Base-by-base conservation (phyloP, 1,284 basidiomycete genomes). In the Ustilago crameri region DNA sequence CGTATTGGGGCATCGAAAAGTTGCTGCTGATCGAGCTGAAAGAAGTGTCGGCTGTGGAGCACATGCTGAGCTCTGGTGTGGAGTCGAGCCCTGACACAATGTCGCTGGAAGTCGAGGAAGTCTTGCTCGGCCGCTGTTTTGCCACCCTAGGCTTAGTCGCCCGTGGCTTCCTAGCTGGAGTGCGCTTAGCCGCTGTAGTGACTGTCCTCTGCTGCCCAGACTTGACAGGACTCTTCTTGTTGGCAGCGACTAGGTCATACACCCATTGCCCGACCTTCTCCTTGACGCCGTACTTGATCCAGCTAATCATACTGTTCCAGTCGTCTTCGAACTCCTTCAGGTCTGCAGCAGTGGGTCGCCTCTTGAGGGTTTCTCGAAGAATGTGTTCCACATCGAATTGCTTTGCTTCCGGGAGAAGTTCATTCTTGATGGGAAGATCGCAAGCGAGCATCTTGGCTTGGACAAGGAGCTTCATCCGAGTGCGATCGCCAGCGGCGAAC, bases 211-310 rank as follows among this genome's bases (percentile, higher is more conserved):
- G 30, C 23, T 55, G 44, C 22, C 58, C 45, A 9, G 20, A 3
- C 43, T 50, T 61, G 12, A 24, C 15, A 22, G 46, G 27, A 20
- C 43, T 17, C 35, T 71, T 57, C 54, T 71, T 71, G 62, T 49
- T 62, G 3, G 52, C 57, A 2, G 57, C 56, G 12, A 69, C 58
- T 23, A 76, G 38, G 41, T 73, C 66, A 20, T 65, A 45, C 5
- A 80, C 42, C 78, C 78, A 80, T 27, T 70, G 59, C 12, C 74
- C 71, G 17, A 76, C 61, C 20, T 71, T 73, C 35, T 78, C 75
- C 43, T 75, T 78, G 42, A 67, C 64, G 12, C 78, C 75, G 40
- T 64, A 61, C 9, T 54, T 62, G 58, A 80, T 59, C 37, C 68
- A 74, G 37, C 68, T 75, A 30, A 74, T 53, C 47, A 78, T 71